These are phyloP conservation scores for Arthrobotrys sphaeroides DNA, from an alignment of 2,329 filamentous ascomycete genomes.

Conservation along the genomic window DNA sequence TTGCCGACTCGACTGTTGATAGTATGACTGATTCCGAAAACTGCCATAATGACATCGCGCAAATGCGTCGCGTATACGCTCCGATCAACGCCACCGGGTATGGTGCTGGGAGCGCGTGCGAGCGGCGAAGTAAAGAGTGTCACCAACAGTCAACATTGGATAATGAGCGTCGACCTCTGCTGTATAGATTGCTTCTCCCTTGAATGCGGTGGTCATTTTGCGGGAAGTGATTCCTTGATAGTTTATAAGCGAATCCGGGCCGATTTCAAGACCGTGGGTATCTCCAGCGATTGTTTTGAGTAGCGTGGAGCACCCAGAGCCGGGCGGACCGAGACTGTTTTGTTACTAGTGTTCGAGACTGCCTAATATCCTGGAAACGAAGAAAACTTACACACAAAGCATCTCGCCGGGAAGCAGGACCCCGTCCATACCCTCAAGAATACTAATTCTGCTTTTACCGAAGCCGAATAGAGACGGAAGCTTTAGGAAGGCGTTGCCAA, in stretches of 20 bases:
- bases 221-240: conserved; percentile 73
- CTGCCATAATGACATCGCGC: conserved; percentile 77
- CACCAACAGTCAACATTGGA: conserved; percentile 78
- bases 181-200: conserved; percentile 86
- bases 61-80: conserved; percentile 70
- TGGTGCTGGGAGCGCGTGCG: conserved; percentile 72
- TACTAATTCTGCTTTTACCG: conserved; percentile 67
- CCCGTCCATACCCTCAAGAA: conserved; percentile 74
- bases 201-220: conserved; percentile 80
- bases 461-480: conserved; percentile 58
- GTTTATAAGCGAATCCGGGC: conserved; percentile 76
- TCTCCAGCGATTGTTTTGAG: conserved; percentile 74
- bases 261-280: conserved; percentile 78
- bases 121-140: conserved; percentile 81
- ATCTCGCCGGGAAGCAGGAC: conserved; percentile 64
- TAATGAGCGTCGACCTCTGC: conserved; percentile 86
- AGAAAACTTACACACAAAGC: conserved; percentile 19
- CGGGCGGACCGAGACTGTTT: conserved; percentile 2
- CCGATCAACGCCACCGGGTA: conserved; percentile 69
- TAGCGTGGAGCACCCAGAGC: conserved; percentile 59
- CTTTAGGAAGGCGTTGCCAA: conserved; percentile 71
- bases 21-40: conserved; percentile 78
- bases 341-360: neutral
- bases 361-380: neutral
- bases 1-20: conserved; percentile 77